Evolutionary conservation across 1,284 basidiomycete genomes (phyloP).

Genomic region (Gymnopus androsaceus): DNA sequence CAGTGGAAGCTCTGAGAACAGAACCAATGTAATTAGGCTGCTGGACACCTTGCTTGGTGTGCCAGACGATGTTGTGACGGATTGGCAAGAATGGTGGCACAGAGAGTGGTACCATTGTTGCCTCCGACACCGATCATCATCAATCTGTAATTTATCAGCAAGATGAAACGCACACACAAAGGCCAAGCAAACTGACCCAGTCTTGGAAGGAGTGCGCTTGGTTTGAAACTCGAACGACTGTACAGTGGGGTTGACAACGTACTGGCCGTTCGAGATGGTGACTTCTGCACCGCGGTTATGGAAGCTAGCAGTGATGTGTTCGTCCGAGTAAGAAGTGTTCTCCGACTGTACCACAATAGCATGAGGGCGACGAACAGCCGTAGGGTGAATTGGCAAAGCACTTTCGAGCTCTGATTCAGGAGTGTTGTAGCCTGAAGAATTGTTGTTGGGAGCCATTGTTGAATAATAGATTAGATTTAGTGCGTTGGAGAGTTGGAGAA

Average conservation of each 20-base stretch:
- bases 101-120: conserved; percentile 96
- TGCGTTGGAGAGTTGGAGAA: conserved; percentile 26
- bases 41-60: conserved; percentile 91
- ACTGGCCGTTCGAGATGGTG: conserved; percentile 68
- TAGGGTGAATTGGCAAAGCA: conserved; percentile 77
- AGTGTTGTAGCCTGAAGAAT: conserved; percentile 64
- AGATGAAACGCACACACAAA: conserved; percentile 14
- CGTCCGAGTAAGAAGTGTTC: conserved; percentile 79
- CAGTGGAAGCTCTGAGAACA: conserved; percentile 91
- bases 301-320: conserved; percentile 83
- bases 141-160: conserved; percentile 52
- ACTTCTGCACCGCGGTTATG: conserved; percentile 83
- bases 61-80: conserved; percentile 91
- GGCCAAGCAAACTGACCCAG: conserved; percentile 63
- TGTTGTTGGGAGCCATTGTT: conserved; percentile 50
- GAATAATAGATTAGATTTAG: conserved; percentile 20
- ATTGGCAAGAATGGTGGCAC: conserved; percentile 96
- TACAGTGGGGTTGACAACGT: conserved; percentile 76
- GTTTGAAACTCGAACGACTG: conserved; percentile 93
- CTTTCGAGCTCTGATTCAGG: conserved; percentile 68
- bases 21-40: conserved; percentile 97
- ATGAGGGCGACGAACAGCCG: conserved; percentile 75
- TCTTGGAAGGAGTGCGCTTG: conserved; percentile 83
- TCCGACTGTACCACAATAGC: conserved; percentile 85
- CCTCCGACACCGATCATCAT: conserved; percentile 98